Base-by-base conservation (phyloP, 1,284 basidiomycete genomes). In the Grifola frondosa region DNA sequence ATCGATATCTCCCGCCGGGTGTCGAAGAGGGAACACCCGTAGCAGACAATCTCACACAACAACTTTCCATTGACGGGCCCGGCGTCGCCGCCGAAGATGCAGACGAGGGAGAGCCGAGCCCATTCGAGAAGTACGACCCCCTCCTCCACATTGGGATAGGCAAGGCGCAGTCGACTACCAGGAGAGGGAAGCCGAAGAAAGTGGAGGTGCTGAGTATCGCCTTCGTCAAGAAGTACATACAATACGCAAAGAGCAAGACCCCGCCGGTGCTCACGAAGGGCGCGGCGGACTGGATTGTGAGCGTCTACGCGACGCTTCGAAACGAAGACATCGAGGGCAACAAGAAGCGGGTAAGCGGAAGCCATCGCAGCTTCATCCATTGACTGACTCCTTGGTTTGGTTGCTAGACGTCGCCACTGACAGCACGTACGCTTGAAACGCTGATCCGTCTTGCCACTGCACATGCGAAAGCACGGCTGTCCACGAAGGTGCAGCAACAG, bases 171-270 rank as follows among this genome's bases (percentile, higher is more conserved):
- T 46, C 56, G 21, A 48, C 50, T 17, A 77, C 71, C 33, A 64
- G 77, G 46, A 77, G 77, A 49, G 68, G 71, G 36, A 77, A 75
- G 60, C 76, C 77, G 59, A 81, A 80, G 59, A 80, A 85, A 64
- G 77, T 79, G 49, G 93, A 99, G 67, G 86, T 99, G 26, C 75
- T 99, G 33, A 92, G 86, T 52, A 93, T 97, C 49, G 73, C 85
- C 5, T 99, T 99, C 62, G 84, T 99, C 63, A 99, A 99, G 69
- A 99, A 98, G 70, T 99, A 97, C 64, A 90, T 99, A 42, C 96
- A 99, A 68, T 98, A 98, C 63, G 90, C 97, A 40, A 99, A 98
- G 71, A 88, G 80, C 66, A 84, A 87, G 56, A 77, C 84, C 36
- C 77, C 89, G 56, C 97, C 97, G 1, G 81, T 79, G 21, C 71